Percentiles rank a stretch among this genome's conserved stretches.
Evolutionary conservation across 139 green algal genomes (phyloP).

Genomic region (Coccomyxa sp.): DNA sequence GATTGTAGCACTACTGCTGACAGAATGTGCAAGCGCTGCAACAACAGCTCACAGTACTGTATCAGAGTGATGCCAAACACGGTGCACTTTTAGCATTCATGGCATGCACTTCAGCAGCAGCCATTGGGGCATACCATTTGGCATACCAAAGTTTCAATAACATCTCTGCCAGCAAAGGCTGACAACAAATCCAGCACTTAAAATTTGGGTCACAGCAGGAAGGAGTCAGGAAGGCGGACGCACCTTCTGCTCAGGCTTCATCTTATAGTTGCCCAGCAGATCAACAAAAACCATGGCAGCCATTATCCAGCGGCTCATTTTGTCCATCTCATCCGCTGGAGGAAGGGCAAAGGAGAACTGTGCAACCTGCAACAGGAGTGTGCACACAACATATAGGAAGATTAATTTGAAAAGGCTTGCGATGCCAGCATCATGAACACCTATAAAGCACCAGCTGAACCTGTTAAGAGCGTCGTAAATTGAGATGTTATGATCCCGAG

Average conservation of each 20-base stretch:
- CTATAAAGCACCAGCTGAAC: background rate
- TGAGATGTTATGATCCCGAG: no score
- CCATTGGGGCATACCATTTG: no score
- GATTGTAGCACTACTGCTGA: background rate
- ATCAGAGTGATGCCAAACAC: no score
- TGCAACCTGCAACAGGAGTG: background rate
- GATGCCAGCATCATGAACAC: background rate
- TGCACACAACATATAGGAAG: no score
- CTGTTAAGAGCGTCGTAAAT: no score
- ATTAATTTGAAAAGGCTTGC: background rate
- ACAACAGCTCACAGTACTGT: background rate
- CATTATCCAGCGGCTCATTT: constrained; percentile 7
- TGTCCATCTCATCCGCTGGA: constrained; percentile 6
- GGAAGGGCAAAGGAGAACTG: constrained; percentile 30
- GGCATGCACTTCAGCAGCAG: no score
- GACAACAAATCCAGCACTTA: background rate
- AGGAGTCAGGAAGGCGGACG: background rate
- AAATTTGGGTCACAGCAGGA: background rate
- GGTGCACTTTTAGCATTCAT: no score
- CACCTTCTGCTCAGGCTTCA: constrained; percentile 2
- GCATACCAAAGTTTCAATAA: no score
- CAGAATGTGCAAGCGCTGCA: background rate
- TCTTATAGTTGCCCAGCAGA: constrained; percentile 9
- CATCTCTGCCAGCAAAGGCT: no score
- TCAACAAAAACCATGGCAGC: constrained; percentile 15